A percentile compares a stretch with the other conserved stretches of the same genome.
Conservation (phyloP, 495 filamentous ascomycete species). For the Patellaria atrata region DNA sequence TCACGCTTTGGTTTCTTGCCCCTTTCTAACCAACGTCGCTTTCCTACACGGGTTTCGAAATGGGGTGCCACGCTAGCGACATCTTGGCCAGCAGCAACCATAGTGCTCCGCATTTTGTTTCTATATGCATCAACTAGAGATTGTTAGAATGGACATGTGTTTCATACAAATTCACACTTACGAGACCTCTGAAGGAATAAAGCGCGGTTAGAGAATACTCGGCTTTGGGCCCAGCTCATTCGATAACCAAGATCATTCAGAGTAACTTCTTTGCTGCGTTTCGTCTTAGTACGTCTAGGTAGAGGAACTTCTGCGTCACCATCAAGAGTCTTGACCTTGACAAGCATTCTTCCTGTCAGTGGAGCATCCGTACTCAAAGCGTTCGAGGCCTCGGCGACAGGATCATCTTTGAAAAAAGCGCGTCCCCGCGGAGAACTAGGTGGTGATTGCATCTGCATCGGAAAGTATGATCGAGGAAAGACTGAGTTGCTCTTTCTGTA, state of each 20-base stretch:
- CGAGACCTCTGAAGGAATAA: conserved; percentile 85
- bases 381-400: conserved; percentile 34
- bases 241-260: conserved; percentile 88
- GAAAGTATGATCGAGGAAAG: conserved; percentile 79
- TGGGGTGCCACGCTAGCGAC: conserved; percentile 57
- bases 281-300: conserved; percentile 50
- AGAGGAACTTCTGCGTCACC: conserved; percentile 58
- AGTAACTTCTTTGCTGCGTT: conserved; percentile 62
- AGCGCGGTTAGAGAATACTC: conserved; percentile 68
- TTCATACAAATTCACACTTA: conserved; percentile 37
- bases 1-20: conserved; percentile 22
- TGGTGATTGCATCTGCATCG: conserved; percentile 71
- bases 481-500: conserved; percentile 80
- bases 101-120: conserved; percentile 75
- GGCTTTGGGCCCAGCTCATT: conserved; percentile 88
- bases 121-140: conserved; percentile 82
- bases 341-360: conserved; percentile 39
- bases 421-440: conserved; percentile 47
- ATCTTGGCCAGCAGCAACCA: conserved; percentile 60
- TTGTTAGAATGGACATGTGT: conserved; percentile 9
- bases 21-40: conserved; percentile 57
- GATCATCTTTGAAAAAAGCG: conserved; percentile 48
- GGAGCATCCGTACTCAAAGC: conserved; percentile 15
- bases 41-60: conserved; percentile 80
- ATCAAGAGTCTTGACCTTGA: conserved; percentile 62